These are phyloP conservation scores for Rhododendron mucronatum DNA, from an alignment of 148 eudicot genomes.

Conservation along the genomic window DNA sequence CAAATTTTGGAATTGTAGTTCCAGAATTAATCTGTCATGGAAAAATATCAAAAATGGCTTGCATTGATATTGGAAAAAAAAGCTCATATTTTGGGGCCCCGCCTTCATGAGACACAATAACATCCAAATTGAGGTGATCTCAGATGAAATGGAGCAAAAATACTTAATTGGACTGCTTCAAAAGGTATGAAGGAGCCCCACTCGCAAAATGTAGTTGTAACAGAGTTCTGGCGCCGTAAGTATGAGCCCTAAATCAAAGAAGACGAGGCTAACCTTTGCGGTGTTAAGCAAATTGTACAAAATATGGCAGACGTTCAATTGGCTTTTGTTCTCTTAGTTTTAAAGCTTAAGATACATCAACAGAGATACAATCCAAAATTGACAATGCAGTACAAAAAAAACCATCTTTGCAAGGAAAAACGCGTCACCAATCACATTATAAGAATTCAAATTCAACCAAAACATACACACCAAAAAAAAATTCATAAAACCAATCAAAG, in stretches of 20 bases:
- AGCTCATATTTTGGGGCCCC: background rate
- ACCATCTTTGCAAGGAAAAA: too few species aligned
- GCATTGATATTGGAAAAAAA: too few species aligned
- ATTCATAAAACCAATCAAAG: too few species aligned
- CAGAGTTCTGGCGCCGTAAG: background rate
- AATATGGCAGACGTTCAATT: too few species aligned
- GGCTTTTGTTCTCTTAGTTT: too few species aligned
- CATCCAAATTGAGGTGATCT: background rate
- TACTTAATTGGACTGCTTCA: background rate
- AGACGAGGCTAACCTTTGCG: constrained; percentile 64
- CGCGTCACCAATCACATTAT: too few species aligned
- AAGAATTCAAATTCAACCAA: too few species aligned
- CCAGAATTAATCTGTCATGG: constrained; percentile 66
- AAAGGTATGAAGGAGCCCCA: background rate
- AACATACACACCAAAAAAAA: too few species aligned
- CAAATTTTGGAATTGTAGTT: constrained; percentile 49
- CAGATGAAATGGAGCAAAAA: background rate
- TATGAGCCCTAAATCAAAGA: background rate
- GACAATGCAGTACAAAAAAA: too few species aligned
- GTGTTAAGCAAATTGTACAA: constrained; percentile 38
- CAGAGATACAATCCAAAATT: too few species aligned
- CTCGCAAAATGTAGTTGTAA: background rate
- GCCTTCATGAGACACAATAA: background rate
- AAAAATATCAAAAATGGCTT: constrained; percentile 1
- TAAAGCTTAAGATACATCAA: too few species aligned